Conservation (phyloP, 2,329 filamentous ascomycete genomes). For the Botrytis squamosa region DNA sequence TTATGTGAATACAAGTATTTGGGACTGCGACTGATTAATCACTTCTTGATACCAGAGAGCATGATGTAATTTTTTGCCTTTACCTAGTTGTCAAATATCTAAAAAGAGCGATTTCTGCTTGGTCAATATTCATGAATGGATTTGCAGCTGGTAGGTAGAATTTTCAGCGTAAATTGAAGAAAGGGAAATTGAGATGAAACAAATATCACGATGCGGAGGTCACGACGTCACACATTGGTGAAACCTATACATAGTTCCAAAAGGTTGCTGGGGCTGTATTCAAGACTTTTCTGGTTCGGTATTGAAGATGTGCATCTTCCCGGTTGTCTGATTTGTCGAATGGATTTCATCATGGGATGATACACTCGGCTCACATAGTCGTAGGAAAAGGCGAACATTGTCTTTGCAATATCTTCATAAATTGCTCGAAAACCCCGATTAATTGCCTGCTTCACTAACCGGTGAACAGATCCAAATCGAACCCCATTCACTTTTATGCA, state of each 20-base stretch:
- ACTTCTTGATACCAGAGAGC: background rate
- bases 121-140: background rate
- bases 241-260: background rate
- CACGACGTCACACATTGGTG: background rate
- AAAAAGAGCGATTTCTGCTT: background rate
- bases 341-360: background rate
- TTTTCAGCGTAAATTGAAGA: background rate
- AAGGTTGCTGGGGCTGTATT: background rate
- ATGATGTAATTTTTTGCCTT: background rate
- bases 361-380: background rate
- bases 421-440: slow-evolving; percentile 1
- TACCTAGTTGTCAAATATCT: background rate
- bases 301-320: background rate
- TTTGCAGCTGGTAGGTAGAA: background rate
- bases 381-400: background rate
- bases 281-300: background rate
- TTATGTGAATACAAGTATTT: background rate
- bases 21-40: background rate
- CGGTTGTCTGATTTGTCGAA: background rate
- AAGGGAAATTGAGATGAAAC: background rate
- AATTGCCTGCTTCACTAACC: slow-evolving; percentile 16
- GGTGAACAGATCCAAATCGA: slow-evolving; percentile 11
- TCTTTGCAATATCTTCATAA: slow-evolving; percentile 6
- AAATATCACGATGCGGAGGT: background rate
- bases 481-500: slow-evolving; percentile 12